phyloP scores from a whole-genome alignment of 768 basidiomycete species.

The Botryobasidium botryosum region DNA sequence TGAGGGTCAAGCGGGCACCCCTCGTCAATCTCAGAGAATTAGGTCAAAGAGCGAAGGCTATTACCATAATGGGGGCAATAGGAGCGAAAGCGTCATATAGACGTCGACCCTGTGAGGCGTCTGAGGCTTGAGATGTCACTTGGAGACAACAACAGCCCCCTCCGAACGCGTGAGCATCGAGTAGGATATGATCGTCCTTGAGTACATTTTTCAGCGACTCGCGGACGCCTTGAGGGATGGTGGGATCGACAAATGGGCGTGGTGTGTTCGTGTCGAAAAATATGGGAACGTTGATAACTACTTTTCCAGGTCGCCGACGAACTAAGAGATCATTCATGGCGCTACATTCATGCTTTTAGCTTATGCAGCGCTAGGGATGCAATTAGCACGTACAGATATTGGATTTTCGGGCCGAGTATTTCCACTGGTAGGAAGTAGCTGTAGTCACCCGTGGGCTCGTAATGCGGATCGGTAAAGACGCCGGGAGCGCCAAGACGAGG shows the following conservation, averaged over 20 bases:
- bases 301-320: conserved; percentile 74
- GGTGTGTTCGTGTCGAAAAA: conserved; percentile 80
- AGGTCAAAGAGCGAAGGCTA: neutral
- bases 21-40: conserved; percentile 46
- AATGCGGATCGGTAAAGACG: conserved; percentile 84
- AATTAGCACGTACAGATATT: conserved; percentile 76
- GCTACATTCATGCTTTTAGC: conserved; percentile 26
- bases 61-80: conserved; percentile 82
- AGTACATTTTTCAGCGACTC: conserved; percentile 79
- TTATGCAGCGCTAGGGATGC: neutral
- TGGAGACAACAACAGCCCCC: conserved; percentile 98
- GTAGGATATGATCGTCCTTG: conserved; percentile 85
- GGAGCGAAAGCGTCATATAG: conserved; percentile 95
- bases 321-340: conserved; percentile 95
- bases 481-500: conserved; percentile 79
- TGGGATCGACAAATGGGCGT: conserved; percentile 74
- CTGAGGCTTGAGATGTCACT: conserved; percentile 92
- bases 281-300: conserved; percentile 84
- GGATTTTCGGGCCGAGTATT: conserved; percentile 88
- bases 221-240: too few species aligned
- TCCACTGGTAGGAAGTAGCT: conserved; percentile 89
- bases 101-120: conserved; percentile 74
- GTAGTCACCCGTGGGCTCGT: conserved; percentile 63
- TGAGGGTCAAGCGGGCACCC: too few species aligned
- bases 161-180: conserved; percentile 99